Conservation (phyloP, 2,329 filamentous ascomycete genomes). For the Mycosphaerella sp. region DNA sequence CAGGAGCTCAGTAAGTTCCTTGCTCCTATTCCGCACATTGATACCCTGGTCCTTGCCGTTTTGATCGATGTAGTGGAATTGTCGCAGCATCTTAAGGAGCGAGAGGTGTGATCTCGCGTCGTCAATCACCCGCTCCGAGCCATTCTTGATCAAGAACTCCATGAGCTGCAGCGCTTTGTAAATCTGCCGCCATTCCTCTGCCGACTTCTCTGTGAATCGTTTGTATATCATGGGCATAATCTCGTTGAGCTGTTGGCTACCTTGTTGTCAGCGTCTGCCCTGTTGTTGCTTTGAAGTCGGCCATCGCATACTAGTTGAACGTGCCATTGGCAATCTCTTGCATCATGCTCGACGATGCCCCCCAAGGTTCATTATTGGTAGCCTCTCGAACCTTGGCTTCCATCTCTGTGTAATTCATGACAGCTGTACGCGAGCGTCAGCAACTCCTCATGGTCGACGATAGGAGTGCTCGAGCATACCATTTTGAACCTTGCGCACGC, state of each 20-base stretch:
- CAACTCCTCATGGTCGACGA: background rate
- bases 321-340: constrained; percentile 98
- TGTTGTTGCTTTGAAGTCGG: background rate
- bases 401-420: constrained; percentile 98
- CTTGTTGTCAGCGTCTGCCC: constrained; percentile 1
- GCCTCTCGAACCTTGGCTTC: constrained; percentile 84
- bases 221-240: constrained; percentile 99
- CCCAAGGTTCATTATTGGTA: constrained; percentile 99
- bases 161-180: constrained; percentile 95
- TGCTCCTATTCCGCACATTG: constrained; percentile 93
- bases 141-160: constrained; percentile 96
- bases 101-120: constrained; percentile 93
- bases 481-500: constrained; percentile 94
- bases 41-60: constrained; percentile 98
- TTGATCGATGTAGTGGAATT: constrained; percentile 93
- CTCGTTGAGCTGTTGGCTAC: constrained; percentile 89
- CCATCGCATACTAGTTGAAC: constrained; percentile 78
- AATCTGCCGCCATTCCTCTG: constrained; percentile 98
- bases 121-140: constrained; percentile 93
- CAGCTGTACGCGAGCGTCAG: constrained; percentile 51
- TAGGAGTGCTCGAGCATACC: constrained; percentile 50
- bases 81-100: constrained; percentile 93
- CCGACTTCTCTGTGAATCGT: constrained; percentile 95
- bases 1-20: constrained; percentile 90
- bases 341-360: constrained; percentile 75